Percentiles rank a stretch among this genome's conserved stretches.
Conservation (phyloP, 2,329 filamentous ascomycete genomes). For the Ascochyta rabiei region DNA sequence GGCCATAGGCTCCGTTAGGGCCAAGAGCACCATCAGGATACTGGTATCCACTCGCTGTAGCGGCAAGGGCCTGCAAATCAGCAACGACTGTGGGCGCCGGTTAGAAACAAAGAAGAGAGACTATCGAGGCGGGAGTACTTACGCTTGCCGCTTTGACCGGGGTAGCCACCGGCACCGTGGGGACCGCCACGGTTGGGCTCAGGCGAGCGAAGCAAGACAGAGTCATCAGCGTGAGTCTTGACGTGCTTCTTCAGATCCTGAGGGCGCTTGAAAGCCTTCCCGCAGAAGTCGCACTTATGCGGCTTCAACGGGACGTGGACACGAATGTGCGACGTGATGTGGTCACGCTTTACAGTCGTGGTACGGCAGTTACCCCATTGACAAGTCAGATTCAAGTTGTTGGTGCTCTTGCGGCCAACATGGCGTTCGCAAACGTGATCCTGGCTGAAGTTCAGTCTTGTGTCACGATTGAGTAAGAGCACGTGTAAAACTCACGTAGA, state of each 20-base stretch:
- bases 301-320: constrained; percentile 99
- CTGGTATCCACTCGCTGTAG: constrained; percentile 55
- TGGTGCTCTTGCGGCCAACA: constrained; percentile 98
- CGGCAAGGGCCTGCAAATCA: constrained; percentile 57
- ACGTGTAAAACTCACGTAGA: constrained; percentile 60
- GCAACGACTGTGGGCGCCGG: constrained; percentile 47
- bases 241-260: constrained; percentile 99
- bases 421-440: constrained; percentile 98
- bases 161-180: constrained; percentile 45
- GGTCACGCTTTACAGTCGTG: constrained; percentile 96
- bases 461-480: constrained; percentile 14
- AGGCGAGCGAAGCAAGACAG: constrained; percentile 71
- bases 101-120: constrained; percentile 41
- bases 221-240: constrained; percentile 98
- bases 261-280: constrained; percentile 98
- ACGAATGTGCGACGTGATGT: constrained; percentile 98
- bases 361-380: constrained; percentile 97
- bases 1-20: constrained; percentile 46
- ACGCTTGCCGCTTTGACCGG: constrained; percentile 49
- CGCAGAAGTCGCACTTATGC: constrained; percentile 98
- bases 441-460: constrained; percentile 55
- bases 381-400: constrained; percentile 96
- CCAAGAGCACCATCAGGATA: constrained; percentile 53
- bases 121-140: constrained; percentile 29
- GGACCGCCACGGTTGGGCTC: constrained; percentile 59